These are phyloP conservation scores for Rhodotorula mucilaginosa DNA, from an alignment of 1,284 basidiomycete genomes.

Conservation along the genomic window DNA sequence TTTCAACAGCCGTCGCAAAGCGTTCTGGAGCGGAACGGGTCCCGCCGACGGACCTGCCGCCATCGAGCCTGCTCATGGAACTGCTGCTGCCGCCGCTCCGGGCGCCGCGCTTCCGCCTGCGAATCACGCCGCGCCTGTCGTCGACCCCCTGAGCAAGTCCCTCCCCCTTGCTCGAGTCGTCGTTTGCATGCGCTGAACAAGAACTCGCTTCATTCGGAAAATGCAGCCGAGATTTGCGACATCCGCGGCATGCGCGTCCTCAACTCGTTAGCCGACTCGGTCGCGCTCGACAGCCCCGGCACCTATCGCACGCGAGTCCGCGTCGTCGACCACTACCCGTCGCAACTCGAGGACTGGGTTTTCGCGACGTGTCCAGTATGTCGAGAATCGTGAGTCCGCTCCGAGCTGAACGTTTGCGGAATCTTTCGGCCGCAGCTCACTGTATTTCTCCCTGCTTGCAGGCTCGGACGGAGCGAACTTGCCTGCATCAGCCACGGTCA, in stretches of 20 bases:
- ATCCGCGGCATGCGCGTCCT: background rate
- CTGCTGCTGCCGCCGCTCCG: no score
- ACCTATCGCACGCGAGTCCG: constrained; percentile 11
- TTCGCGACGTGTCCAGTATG: constrained; percentile 18
- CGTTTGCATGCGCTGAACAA: background rate
- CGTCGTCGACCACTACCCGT: constrained; percentile 10
- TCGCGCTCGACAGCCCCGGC: background rate
- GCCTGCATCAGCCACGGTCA: background rate
- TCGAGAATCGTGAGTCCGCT: constrained; percentile 3
- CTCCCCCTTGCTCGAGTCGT: no score
- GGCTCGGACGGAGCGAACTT: background rate
- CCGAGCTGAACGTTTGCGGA: background rate
- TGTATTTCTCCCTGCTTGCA: background rate
- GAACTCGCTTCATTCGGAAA: background rate
- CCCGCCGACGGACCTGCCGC: background rate
- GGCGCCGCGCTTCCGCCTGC: background rate
- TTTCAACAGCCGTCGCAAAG: background rate
- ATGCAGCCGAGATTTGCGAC: constrained; percentile 6
- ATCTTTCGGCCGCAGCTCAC: background rate
- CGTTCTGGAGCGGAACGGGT: background rate
- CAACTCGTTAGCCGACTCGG: constrained; percentile 3
- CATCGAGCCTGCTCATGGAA: background rate
- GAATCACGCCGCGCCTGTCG: background rate
- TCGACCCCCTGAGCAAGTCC: constrained; percentile 7
- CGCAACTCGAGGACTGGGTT: constrained; percentile 18